phyloP scores from a whole-genome alignment of 2,329 filamentous ascomycete genomes.

The Fusarium albidum region DNA sequence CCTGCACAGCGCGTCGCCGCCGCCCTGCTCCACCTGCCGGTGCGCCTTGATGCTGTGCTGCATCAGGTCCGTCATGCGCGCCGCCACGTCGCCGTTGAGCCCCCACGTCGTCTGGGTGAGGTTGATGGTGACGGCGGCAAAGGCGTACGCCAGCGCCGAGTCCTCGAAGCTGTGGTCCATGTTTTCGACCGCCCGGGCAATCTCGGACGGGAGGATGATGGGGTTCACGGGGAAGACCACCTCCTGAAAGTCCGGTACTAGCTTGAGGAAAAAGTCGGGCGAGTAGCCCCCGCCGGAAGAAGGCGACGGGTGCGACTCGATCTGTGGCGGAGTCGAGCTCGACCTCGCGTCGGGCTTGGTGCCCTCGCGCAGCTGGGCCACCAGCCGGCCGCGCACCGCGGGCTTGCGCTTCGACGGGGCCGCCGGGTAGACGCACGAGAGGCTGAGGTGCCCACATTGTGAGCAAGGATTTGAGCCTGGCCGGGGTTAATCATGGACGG shows the following conservation, averaged over 20 bases:
- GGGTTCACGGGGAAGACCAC: slow-evolving; percentile 50
- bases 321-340: slow-evolving; percentile 17
- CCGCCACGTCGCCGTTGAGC: slow-evolving; percentile 40
- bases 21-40: slow-evolving; percentile 37
- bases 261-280: slow-evolving; percentile 44
- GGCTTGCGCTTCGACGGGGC: slow-evolving; percentile 46
- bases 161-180: slow-evolving; percentile 47
- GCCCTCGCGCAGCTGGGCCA: slow-evolving; percentile 46
- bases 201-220: slow-evolving; percentile 43
- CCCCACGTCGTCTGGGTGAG: slow-evolving; percentile 43
- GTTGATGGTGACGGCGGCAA: slow-evolving; percentile 48
- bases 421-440: slow-evolving; percentile 46
- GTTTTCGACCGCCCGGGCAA: slow-evolving; percentile 41
- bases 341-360: slow-evolving; percentile 26
- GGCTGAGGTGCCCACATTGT: slow-evolving; percentile 47
- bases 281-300: slow-evolving; percentile 34
- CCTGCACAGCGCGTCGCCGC: slow-evolving; percentile 44
- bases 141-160: slow-evolving; percentile 47
- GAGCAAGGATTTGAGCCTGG: slow-evolving; percentile 41
- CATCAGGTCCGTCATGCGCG: slow-evolving; percentile 42
- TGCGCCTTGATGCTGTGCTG: slow-evolving; percentile 40
- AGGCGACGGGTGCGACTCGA: slow-evolving; percentile 16
- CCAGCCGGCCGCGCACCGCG: slow-evolving; percentile 45
- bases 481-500: neutral
- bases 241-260: slow-evolving; percentile 46